Evolutionary conservation across 805 yeast genomes (phyloP).

Genomic region (Lipomyces kockii): DNA sequence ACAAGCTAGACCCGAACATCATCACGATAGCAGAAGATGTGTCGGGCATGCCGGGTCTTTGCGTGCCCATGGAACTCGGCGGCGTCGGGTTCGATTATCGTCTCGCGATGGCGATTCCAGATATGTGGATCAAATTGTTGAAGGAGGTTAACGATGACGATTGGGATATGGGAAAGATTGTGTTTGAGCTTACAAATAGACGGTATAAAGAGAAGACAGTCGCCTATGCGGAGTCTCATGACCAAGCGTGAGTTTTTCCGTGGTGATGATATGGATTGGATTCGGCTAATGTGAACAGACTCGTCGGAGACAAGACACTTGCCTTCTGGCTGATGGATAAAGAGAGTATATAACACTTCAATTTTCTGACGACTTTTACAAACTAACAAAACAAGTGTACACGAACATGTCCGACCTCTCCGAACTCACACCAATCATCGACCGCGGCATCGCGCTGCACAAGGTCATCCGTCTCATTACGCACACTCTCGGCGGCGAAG

Average conservation of each 20-base stretch:
- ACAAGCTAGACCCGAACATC: slow-evolving; percentile 57
- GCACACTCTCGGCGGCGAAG: slow-evolving; percentile 94
- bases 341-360: slow-evolving; percentile 48
- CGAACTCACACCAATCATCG: slow-evolving; percentile 75
- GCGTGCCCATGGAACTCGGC: slow-evolving; percentile 72
- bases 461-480: slow-evolving; percentile 88
- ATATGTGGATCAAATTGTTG: slow-evolving; percentile 96
- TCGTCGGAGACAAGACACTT: slow-evolving; percentile 94
- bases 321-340: slow-evolving; percentile 99
- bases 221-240: slow-evolving; percentile 93
- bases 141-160: slow-evolving; percentile 85
- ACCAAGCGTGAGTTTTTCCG: slow-evolving; percentile 64
- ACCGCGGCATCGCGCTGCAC: slow-evolving; percentile 89
- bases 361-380: not conserved
- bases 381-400: slow-evolving; percentile 60
- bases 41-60: slow-evolving; percentile 94
- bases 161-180: slow-evolving; percentile 86
- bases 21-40: slow-evolving; percentile 95
- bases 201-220: slow-evolving; percentile 87
- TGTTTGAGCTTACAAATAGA: slow-evolving; percentile 82
- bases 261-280: not conserved
- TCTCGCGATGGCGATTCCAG: slow-evolving; percentile 96
- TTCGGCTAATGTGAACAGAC: slow-evolving; percentile 29
- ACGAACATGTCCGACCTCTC: slow-evolving; percentile 86
- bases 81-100: slow-evolving; percentile 95